A percentile compares a stretch with the other conserved stretches of the same genome.
phyloP scores from a whole-genome alignment of 2,329 filamentous ascomycete species.

The Parastagonospora nodorum region DNA sequence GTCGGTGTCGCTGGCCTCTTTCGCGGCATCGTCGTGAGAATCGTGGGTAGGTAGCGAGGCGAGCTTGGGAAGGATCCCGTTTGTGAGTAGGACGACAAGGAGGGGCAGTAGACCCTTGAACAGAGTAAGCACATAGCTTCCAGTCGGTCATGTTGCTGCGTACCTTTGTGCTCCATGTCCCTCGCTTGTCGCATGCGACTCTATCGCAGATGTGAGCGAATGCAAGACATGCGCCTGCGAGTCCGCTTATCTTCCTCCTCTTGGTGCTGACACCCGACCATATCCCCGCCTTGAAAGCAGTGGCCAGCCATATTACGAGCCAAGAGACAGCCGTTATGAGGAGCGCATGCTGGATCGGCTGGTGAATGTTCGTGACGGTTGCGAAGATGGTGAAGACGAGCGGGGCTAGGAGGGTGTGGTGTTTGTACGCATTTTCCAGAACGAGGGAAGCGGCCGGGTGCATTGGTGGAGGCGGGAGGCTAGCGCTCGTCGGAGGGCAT shows the following conservation, averaged over 20 bases:
- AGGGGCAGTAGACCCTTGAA: slow-evolving; percentile 43
- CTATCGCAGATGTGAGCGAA: slow-evolving; percentile 52
- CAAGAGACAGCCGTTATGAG: slow-evolving; percentile 51
- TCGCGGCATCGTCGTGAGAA: slow-evolving; percentile 23
- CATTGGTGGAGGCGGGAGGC: slow-evolving; percentile 41
- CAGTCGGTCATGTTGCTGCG: not conserved
- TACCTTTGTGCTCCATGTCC: slow-evolving; percentile 55
- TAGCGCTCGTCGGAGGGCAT: slow-evolving; percentile 43
- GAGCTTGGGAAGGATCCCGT: slow-evolving; percentile 29
- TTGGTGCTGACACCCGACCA: slow-evolving; percentile 30
- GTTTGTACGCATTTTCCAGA: slow-evolving; percentile 38
- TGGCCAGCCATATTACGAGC: slow-evolving; percentile 46
- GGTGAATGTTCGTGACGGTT: slow-evolving; percentile 40
- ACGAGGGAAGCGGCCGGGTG: slow-evolving; percentile 39
- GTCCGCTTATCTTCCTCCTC: slow-evolving; percentile 42
- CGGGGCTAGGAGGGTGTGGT: slow-evolving; percentile 40
- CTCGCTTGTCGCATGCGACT: slow-evolving; percentile 49
- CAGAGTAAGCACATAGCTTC: slow-evolving; percentile 2
- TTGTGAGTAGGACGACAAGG: slow-evolving; percentile 37
- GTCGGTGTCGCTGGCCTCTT: slow-evolving; percentile 24
- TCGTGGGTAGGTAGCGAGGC: slow-evolving; percentile 28
- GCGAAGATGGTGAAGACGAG: slow-evolving; percentile 43
- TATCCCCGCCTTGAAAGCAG: slow-evolving; percentile 40
- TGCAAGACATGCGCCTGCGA: slow-evolving; percentile 49
- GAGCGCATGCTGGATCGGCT: slow-evolving; percentile 48